A percentile compares a stretch with the other conserved stretches of the same genome.
phyloP scores from a whole-genome alignment of 2,329 filamentous ascomycete species.

The Penicillium sp. region DNA sequence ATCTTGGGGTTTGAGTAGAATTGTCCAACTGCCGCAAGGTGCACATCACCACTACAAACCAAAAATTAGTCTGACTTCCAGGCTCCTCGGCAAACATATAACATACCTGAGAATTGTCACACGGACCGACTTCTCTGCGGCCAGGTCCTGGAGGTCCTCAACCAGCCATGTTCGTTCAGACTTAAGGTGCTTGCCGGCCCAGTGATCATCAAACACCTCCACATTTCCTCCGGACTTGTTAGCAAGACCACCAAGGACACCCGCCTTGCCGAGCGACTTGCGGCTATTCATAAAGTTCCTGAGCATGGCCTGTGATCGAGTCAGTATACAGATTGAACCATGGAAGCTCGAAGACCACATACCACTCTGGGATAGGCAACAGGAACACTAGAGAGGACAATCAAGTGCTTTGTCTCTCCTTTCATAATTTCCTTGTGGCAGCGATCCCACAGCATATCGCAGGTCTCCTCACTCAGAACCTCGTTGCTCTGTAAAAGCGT shows the following conservation, averaged over 20 bases:
- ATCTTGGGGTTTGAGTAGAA: constrained; percentile 92
- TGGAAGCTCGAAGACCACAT: constrained; percentile 40
- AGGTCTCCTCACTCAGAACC: constrained; percentile 77
- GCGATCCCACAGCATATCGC: constrained; percentile 83
- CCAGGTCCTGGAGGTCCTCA: constrained; percentile 88
- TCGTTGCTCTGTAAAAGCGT: constrained; percentile 61
- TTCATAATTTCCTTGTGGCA: constrained; percentile 79
- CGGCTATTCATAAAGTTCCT: constrained; percentile 76
- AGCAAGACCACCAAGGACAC: constrained; percentile 74
- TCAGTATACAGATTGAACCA: constrained; percentile 35
- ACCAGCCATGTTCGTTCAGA: constrained; percentile 82
- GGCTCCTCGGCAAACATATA: constrained; percentile 2
- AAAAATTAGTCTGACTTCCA: not conserved
- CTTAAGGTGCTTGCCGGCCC: constrained; percentile 96
- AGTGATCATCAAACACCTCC: constrained; percentile 93
- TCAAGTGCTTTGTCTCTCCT: constrained; percentile 83
- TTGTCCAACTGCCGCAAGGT: constrained; percentile 77
- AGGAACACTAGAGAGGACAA: constrained; percentile 83
- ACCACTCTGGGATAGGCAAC: constrained; percentile 78
- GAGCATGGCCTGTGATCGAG: constrained; percentile 59
- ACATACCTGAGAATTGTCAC: constrained; percentile 78
- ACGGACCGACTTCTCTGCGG: constrained; percentile 87
- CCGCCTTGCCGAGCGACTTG: constrained; percentile 82
- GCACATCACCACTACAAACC: constrained; percentile 75
- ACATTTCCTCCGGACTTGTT: constrained; percentile 91